Conservation (phyloP, 192 early-diverging fungal genomes). For the Backusella parvicylindrica region DNA sequence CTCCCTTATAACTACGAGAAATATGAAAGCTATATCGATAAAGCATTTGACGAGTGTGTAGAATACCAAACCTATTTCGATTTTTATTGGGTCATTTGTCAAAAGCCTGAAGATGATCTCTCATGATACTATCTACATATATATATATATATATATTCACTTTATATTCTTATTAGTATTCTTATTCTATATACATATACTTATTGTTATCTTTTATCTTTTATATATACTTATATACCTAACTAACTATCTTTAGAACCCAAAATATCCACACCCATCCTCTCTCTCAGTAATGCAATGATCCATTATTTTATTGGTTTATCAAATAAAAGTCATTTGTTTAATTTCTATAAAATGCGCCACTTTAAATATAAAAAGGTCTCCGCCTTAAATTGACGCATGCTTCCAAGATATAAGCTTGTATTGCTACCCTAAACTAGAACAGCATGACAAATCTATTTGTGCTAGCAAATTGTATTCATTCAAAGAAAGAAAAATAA, state of each 20-base stretch:
- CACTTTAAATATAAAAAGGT: background rate
- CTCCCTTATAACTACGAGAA: background rate
- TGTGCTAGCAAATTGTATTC: no score
- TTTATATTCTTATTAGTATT: no score
- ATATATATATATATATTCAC: background rate
- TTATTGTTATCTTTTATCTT: background rate
- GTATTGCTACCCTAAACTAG: background rate
- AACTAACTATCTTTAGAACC: background rate
- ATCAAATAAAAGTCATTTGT: no score
- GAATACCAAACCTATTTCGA: constrained; percentile 28
- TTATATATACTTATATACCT: background rate
- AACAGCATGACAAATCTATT: background rate
- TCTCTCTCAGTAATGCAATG: background rate
- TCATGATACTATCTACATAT: background rate
- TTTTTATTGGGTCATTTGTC: constrained; percentile 6
- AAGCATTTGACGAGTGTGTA: constrained; percentile 29
- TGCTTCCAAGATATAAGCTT: background rate
- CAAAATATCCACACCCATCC: background rate
- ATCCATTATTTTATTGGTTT: no score
- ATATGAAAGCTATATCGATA: constrained; percentile 14
- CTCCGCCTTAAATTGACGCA: background rate
- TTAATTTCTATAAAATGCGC: no score
- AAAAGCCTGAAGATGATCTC: background rate
- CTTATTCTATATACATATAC: no score
- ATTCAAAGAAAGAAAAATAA: background rate